A percentile compares a stretch with the other conserved stretches of the same genome.
These are phyloP conservation scores for Vinca minor DNA, from an alignment of 257 asterid species.

Conservation along the genomic window DNA sequence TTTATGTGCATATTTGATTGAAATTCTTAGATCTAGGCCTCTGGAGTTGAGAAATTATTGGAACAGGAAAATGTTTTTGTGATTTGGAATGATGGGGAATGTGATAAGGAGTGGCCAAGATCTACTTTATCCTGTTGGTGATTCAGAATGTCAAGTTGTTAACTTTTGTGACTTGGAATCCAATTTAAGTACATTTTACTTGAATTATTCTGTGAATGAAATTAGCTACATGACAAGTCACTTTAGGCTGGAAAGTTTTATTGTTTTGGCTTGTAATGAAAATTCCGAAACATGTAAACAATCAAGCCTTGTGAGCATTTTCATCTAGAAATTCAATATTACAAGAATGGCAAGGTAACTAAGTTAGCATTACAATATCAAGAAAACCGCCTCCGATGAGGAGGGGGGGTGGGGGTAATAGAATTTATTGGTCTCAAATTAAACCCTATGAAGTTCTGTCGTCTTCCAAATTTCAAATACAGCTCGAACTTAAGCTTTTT, in stretches of 20 bases:
- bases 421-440: background rate
- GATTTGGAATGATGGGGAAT: background rate
- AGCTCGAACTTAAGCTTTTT: no score
- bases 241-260: conserved; percentile 6
- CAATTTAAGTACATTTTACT: background rate
- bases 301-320: background rate
- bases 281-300: background rate
- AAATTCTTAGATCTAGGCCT: background rate
- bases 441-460: background rate
- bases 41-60: background rate
- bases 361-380: background rate
- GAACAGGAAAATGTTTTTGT: background rate
- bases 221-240: conserved; percentile 5
- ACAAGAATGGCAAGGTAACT: background rate
- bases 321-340: background rate
- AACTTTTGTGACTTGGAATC: background rate
- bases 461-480: background rate
- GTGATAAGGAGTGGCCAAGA: background rate
- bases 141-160: conserved; percentile 6
- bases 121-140: conserved; percentile 2
- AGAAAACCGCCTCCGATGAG: no score
- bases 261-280: background rate
- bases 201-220: background rate
- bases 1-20: conserved; percentile 1
- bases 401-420: background rate